Conservation (phyloP, 805 yeast species). For the Debaryomyces tyrocola region DNA sequence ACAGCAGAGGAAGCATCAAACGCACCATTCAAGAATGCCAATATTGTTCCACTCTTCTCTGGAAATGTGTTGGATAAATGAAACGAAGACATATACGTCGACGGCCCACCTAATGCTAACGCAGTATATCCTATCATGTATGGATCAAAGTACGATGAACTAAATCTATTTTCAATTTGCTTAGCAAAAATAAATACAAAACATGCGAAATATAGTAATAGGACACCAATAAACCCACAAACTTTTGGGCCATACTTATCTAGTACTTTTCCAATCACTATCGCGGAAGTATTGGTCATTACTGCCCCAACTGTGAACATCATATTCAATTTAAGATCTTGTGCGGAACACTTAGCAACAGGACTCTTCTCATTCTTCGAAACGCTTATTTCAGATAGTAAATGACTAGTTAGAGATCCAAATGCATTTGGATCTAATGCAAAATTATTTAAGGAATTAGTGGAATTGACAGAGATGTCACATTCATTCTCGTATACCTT, state of each 20-base stretch:
- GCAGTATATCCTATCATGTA: conserved; percentile 51
- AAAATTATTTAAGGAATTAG: background rate
- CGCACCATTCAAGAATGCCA: conserved; percentile 58
- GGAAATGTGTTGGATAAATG: conserved; percentile 61
- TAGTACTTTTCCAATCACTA: conserved; percentile 48
- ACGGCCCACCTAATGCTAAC: conserved; percentile 61
- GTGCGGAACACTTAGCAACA: conserved; percentile 47
- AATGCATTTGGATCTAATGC: conserved; percentile 7
- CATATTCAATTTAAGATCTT: conserved; percentile 56
- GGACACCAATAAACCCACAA: conserved; percentile 54
- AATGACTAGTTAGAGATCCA: conserved; percentile 11
- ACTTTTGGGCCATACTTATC: conserved; percentile 53
- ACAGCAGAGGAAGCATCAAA: conserved; percentile 60
- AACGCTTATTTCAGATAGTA: conserved; percentile 5
- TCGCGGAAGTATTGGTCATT: conserved; percentile 54
- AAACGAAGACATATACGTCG: conserved; percentile 54
- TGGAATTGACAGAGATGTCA: conserved; percentile 13
- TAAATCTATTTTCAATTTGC: conserved; percentile 15
- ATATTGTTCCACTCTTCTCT: conserved; percentile 48
- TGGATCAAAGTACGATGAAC: conserved; percentile 41
- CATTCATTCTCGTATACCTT: conserved; percentile 47
- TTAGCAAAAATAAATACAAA: conserved; percentile 45
- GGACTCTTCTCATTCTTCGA: conserved; percentile 17
- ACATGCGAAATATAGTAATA: conserved; percentile 46
- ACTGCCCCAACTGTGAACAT: conserved; percentile 62